phyloP scores from a whole-genome alignment of 1,284 basidiomycete genomes.

The Taiwanofungus camphoratus region DNA sequence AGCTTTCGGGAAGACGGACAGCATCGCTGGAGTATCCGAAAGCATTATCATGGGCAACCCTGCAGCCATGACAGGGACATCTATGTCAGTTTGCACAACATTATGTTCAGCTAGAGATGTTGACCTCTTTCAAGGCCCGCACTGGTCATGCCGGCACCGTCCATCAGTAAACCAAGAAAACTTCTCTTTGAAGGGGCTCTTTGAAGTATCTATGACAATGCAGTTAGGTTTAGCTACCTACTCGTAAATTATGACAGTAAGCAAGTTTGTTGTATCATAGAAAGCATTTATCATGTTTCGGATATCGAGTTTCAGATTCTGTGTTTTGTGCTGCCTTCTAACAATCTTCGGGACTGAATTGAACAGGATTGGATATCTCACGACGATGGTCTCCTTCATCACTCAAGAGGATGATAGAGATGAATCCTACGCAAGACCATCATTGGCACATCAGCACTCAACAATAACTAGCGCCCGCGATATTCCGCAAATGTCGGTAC shows the following conservation, averaged over 20 bases:
- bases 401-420: too few species aligned
- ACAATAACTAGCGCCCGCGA: too few species aligned
- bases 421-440: too few species aligned
- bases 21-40: conserved; percentile 94
- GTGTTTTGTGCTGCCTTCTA: too few species aligned
- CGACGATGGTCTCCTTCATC: too few species aligned
- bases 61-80: conserved; percentile 93
- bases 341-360: too few species aligned
- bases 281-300: too few species aligned
- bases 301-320: too few species aligned
- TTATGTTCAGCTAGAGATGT: neutral
- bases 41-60: conserved; percentile 99
- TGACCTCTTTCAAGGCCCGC: conserved; percentile 40
- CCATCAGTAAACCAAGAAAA: conserved; percentile 45
- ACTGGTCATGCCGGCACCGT: conserved; percentile 48
- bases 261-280: conserved; percentile 5
- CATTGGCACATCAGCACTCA: too few species aligned
- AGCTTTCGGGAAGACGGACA: conserved; percentile 92
- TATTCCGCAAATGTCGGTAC: too few species aligned
- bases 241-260: conserved; percentile 7
- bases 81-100: conserved; percentile 56
- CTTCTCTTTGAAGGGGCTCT: conserved; percentile 54
- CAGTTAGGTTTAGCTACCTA: neutral
- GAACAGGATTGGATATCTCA: too few species aligned
- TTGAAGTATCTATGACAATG: conserved; percentile 18